phyloP scores from a whole-genome alignment of 768 basidiomycete species.

The Trichaptum fuscoviolaceum region DNA sequence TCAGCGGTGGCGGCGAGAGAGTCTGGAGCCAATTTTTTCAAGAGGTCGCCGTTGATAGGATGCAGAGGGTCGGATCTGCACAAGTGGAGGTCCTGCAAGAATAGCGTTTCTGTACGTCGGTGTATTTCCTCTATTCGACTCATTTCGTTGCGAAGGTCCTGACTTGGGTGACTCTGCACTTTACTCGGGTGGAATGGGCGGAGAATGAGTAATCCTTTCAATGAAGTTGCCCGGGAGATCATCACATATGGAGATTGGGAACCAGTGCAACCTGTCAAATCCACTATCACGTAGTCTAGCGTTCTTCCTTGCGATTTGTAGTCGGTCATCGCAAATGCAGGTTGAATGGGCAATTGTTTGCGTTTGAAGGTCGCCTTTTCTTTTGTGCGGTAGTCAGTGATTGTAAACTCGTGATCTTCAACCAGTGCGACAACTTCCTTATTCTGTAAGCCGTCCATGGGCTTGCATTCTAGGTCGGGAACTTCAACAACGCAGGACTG shows the following conservation, averaged over 20 bases:
- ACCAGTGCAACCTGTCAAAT: conserved; percentile 25
- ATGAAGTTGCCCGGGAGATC: conserved; percentile 27
- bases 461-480: conserved; percentile 2
- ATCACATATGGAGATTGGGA: conserved; percentile 37
- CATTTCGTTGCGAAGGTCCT: no score
- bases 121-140: no score
- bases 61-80: no score
- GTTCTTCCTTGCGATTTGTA: conserved; percentile 38
- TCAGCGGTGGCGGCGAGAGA: no score
- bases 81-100: no score
- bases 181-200: conserved; percentile 18
- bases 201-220: conserved; percentile 28
- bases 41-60: no score
- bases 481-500: conserved; percentile 23
- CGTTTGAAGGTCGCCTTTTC: conserved; percentile 21
- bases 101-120: no score
- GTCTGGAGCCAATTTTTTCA: no score
- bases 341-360: conserved; percentile 30
- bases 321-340: conserved; percentile 35
- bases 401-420: conserved; percentile 20
- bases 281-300: conserved; percentile 24
- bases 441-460: conserved; percentile 15
- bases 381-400: conserved; percentile 19
- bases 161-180: conserved; percentile 7
- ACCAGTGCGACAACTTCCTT: conserved; percentile 18